Percentiles rank a stretch among this genome's conserved stretches.
Evolutionary conservation across 495 filamentous ascomycete genomes (phyloP).

Genomic region (Podospora pseudoanserina): DNA sequence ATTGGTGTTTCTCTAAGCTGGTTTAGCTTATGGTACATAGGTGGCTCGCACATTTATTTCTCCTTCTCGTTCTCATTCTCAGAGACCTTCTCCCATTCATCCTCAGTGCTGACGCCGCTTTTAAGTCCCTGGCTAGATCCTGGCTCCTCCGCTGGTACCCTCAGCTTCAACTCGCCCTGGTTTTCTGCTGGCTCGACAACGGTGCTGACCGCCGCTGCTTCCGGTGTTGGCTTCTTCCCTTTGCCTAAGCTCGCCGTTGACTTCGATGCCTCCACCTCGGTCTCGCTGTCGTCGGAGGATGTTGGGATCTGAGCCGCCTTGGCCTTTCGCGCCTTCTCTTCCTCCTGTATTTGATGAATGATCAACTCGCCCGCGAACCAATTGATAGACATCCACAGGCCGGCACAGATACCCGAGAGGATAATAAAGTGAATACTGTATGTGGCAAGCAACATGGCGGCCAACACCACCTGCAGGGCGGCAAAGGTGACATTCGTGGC

Average conservation of each 20-base stretch:
- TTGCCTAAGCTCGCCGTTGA: conserved; percentile 28
- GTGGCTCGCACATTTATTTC: conserved; percentile 7
- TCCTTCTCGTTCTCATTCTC: conserved; percentile 56
- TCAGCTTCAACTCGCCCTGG: conserved; percentile 41
- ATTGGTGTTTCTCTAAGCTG: background rate
- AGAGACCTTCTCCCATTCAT: conserved; percentile 58
- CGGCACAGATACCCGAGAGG: conserved; percentile 70
- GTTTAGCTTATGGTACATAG: background rate
- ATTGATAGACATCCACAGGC: conserved; percentile 90
- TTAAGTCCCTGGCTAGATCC: conserved; percentile 33
- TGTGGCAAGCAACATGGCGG: conserved; percentile 73
- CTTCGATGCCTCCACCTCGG: conserved; percentile 47
- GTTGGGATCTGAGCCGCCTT: conserved; percentile 26
- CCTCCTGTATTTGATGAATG: conserved; percentile 60
- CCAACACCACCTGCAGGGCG: conserved; percentile 72
- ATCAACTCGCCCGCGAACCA: conserved; percentile 88
- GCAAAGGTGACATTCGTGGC: conserved; percentile 91
- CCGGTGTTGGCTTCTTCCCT: conserved; percentile 21
- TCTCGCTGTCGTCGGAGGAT: conserved; percentile 45
- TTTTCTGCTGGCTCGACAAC: conserved; percentile 40
- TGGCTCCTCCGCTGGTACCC: conserved; percentile 22
- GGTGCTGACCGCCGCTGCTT: conserved; percentile 28
- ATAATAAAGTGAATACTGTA: conserved; percentile 84
- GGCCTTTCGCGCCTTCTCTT: conserved; percentile 50
- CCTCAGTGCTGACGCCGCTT: conserved; percentile 53